Percentiles rank a stretch among this genome's conserved stretches.
Conservation (phyloP, 441 rosid genomes). For the Bruguiera hainesii region DNA sequence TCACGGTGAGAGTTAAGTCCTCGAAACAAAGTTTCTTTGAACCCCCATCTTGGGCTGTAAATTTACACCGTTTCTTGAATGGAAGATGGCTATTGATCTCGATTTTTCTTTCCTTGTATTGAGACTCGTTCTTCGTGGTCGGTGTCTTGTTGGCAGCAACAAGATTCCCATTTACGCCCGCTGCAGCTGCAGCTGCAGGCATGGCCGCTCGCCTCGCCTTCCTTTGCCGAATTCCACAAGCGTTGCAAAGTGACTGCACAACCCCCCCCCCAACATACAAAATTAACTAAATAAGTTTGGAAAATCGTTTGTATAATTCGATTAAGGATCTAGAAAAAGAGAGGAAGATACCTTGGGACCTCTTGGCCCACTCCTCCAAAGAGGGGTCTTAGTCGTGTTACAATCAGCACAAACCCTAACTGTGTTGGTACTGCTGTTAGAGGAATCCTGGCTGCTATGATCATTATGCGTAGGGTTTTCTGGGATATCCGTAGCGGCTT, state of each 20-base stretch:
- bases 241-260: conserved; percentile 88
- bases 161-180: conserved; percentile 20
- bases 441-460: conserved; percentile 28
- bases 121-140: conserved; percentile 31
- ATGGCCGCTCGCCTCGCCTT: conserved; percentile 87
- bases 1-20: conserved; percentile 60
- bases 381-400: conserved; percentile 92
- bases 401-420: conserved; percentile 96
- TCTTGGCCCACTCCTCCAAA: conserved; percentile 94
- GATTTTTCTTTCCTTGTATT: conserved; percentile 46
- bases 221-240: conserved; percentile 96
- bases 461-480: conserved; percentile 26
- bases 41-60: conserved; percentile 25
- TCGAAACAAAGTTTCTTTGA: conserved; percentile 58
- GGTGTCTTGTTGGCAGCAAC: conserved; percentile 23
- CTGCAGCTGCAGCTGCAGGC: conserved; percentile 57
- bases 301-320: too few species aligned
- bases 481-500: neutral
- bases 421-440: conserved; percentile 33
- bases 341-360: conserved; percentile 74
- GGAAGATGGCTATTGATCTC: conserved; percentile 30
- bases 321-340: neutral
- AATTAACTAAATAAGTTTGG: neutral
- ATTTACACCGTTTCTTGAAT: conserved; percentile 56
- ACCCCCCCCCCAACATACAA: neutral